These are phyloP conservation scores for Urochloa ruziziensis DNA, from an alignment of 176 grass and related monocot genomes.

Conservation along the genomic window DNA sequence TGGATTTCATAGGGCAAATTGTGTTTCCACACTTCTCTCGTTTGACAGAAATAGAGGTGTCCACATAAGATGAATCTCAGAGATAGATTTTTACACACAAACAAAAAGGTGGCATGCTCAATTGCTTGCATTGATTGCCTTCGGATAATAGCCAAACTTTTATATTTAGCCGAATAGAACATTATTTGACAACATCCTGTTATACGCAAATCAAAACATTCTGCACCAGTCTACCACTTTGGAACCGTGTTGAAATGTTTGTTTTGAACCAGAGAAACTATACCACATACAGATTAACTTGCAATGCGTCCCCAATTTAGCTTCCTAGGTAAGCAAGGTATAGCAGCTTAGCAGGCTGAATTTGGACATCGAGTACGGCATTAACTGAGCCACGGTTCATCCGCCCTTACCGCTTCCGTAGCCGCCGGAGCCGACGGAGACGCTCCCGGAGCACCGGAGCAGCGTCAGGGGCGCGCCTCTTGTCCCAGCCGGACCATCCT, in stretches of 20 bases:
- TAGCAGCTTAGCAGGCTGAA: background rate
- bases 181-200: background rate
- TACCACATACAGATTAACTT: background rate
- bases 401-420: slow-evolving; percentile 45
- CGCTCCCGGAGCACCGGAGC: slow-evolving; percentile 40
- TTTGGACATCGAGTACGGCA: background rate
- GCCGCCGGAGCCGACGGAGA: slow-evolving; percentile 43
- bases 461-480: slow-evolving; percentile 8
- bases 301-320: background rate
- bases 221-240: background rate
- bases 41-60: background rate
- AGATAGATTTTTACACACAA: background rate
- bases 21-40: background rate
- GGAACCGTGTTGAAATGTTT: background rate
- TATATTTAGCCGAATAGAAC: background rate
- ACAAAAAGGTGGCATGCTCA: background rate
- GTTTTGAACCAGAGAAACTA: background rate
- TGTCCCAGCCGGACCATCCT: background rate
- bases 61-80: background rate
- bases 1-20: background rate
- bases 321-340: background rate
- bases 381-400: background rate
- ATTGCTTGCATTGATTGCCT: background rate
- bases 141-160: background rate
- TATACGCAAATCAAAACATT: background rate